A percentile compares a stretch with the other conserved stretches of the same genome.
Evolutionary conservation across 2,329 filamentous ascomycete species (phyloP).

Genomic region (Fusarium sp.): DNA sequence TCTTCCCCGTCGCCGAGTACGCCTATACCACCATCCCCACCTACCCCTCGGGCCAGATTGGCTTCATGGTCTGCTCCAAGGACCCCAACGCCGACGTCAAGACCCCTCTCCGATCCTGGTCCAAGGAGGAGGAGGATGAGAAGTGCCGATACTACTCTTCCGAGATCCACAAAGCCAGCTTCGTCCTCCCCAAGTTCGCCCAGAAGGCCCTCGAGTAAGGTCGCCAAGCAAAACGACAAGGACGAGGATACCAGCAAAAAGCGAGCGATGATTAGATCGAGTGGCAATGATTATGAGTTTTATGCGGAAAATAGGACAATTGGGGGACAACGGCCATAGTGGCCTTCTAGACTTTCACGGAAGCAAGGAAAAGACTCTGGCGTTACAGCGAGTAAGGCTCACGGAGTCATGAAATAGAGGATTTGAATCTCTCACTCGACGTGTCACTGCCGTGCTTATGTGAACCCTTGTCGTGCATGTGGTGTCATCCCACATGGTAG

Average conservation of each 20-base stretch:
- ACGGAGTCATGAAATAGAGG: slow-evolving; percentile 39
- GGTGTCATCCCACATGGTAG: no score
- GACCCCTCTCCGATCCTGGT: slow-evolving; percentile 87
- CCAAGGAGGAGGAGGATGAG: slow-evolving; percentile 89
- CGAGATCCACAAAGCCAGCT: slow-evolving; percentile 95
- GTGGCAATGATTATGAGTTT: slow-evolving; percentile 45
- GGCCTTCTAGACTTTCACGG: slow-evolving; percentile 41
- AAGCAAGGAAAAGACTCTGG: slow-evolving; percentile 34
- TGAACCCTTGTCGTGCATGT: neutral
- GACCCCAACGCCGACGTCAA: slow-evolving; percentile 87
- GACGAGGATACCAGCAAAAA: slow-evolving; percentile 13
- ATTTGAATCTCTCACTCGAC: slow-evolving; percentile 19
- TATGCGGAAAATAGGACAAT: slow-evolving; percentile 35
- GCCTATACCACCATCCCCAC: slow-evolving; percentile 99
- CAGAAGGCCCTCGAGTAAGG: slow-evolving; percentile 78
- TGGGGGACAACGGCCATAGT: slow-evolving; percentile 31
- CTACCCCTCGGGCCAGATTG: slow-evolving; percentile 98
- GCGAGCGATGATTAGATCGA: slow-evolving; percentile 15
- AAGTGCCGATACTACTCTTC: slow-evolving; percentile 98
- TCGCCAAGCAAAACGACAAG: neutral
- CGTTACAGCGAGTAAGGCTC: slow-evolving; percentile 36
- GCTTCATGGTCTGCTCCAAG: slow-evolving; percentile 99
- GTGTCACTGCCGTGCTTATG: no score
- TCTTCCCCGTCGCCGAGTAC: slow-evolving; percentile 98
- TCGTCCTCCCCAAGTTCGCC: slow-evolving; percentile 94